Conservation (phyloP, 768 basidiomycete species). For the Termitomyces sp. region DNA sequence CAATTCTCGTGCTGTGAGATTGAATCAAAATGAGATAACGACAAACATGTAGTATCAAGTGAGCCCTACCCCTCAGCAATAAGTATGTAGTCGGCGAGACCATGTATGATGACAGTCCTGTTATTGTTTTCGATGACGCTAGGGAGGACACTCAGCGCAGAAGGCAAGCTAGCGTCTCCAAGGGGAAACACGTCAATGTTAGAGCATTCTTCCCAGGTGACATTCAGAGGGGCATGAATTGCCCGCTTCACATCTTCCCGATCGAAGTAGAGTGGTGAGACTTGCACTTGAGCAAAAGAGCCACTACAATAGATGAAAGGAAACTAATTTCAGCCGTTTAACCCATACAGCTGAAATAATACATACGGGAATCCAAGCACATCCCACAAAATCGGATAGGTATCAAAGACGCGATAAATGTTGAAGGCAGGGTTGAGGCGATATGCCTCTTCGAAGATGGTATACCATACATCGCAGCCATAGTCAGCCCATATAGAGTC, state of each 20-base stretch:
- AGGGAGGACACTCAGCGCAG: neutral
- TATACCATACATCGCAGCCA: neutral
- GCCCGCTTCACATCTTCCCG: neutral
- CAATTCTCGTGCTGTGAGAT: neutral
- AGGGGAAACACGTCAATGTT: neutral
- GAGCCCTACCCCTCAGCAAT: neutral
- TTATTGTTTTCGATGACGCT: neutral
- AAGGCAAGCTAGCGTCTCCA: neutral
- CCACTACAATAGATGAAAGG: neutral
- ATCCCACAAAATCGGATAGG: neutral
- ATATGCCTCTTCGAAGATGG: neutral
- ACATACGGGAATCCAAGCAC: neutral
- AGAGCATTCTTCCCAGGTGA: neutral
- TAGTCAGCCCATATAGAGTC: neutral
- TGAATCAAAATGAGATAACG: neutral
- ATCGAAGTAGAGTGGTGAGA: neutral
- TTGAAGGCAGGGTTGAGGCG: neutral
- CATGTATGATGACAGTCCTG: neutral
- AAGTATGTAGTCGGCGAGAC: neutral
- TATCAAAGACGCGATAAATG: neutral
- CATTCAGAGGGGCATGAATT: neutral
- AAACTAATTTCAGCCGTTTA: neutral
- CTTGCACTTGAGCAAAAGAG: neutral
- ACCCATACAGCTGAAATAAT: neutral
- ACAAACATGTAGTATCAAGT: neutral